These are phyloP conservation scores for Eutrema heterophyllum DNA, from an alignment of 345 rosid genomes.

Conservation along the genomic window DNA sequence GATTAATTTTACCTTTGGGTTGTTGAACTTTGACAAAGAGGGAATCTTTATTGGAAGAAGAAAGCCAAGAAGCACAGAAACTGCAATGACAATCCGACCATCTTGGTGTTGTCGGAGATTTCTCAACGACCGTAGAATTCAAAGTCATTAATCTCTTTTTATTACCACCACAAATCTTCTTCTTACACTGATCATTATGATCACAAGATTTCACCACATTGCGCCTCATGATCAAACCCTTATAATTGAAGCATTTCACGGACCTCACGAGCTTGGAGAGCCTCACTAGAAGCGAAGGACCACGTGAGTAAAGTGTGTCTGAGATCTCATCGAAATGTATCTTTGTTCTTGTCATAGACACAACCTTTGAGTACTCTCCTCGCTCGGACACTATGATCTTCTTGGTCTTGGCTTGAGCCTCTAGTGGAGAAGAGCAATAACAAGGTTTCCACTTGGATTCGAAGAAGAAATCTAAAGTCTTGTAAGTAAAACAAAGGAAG, in stretches of 20 bases:
- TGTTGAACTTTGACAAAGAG: conserved; percentile 72
- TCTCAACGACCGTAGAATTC: conserved; percentile 65
- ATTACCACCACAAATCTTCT: neutral
- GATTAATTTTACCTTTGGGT: conserved; percentile 40
- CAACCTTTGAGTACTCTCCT: conserved; percentile 63
- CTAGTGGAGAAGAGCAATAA: conserved; percentile 28
- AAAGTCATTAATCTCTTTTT: conserved; percentile 35
- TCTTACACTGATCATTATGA: conserved; percentile 30
- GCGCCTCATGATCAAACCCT: conserved; percentile 27
- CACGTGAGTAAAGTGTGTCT: conserved; percentile 68
- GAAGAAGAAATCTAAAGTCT: conserved; percentile 25
- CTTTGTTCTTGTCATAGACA: conserved; percentile 54
- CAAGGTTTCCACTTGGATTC: conserved; percentile 31
- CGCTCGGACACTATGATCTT: conserved; percentile 76
- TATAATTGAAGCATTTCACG: conserved; percentile 35
- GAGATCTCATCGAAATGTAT: conserved; percentile 81
- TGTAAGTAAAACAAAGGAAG: conserved; percentile 31
- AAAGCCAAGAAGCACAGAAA: conserved; percentile 64
- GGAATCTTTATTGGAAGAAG: conserved; percentile 43
- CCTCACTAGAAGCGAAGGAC: conserved; percentile 53
- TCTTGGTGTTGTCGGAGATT: conserved; percentile 50
- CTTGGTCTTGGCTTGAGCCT: conserved; percentile 33
- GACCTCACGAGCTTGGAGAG: conserved; percentile 49
- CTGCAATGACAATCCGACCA: conserved; percentile 94
- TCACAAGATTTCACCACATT: conserved; percentile 32